Conservation (phyloP, 768 basidiomycete species). For the Holtermannia corniformis region DNA sequence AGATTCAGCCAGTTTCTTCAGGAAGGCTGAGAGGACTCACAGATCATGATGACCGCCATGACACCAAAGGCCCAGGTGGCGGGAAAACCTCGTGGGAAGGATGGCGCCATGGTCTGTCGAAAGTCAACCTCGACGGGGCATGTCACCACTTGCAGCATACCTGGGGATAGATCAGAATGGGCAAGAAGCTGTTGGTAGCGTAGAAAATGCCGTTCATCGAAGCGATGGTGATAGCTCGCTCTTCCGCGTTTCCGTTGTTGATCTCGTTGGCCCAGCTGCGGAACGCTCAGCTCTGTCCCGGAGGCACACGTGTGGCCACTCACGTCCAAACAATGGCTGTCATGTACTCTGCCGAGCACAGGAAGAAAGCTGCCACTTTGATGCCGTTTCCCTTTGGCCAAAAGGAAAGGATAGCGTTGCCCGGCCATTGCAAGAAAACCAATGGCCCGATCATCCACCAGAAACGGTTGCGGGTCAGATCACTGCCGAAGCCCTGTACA, state of each 20-base stretch:
- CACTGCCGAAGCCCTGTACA: slow-evolving; percentile 1
- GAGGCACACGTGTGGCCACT: neutral
- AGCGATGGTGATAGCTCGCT: slow-evolving; percentile 10
- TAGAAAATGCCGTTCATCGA: slow-evolving; percentile 6
- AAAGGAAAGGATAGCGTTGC: neutral
- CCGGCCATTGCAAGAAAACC: neutral
- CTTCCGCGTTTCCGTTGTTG: slow-evolving; percentile 6
- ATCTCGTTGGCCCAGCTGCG: slow-evolving; percentile 1
- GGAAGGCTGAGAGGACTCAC: too few relatives aligned
- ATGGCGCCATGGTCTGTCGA: neutral
- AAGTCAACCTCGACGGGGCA: too few relatives aligned
- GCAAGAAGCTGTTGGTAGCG: slow-evolving; percentile 8
- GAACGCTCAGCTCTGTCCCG: neutral
- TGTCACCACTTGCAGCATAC: too few relatives aligned
- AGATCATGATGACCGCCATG: slow-evolving; percentile 1
- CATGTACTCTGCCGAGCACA: slow-evolving; percentile 3
- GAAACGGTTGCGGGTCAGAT: slow-evolving; percentile 1
- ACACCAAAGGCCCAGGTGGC: neutral
- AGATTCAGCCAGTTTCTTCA: too few relatives aligned
- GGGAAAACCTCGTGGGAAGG: neutral
- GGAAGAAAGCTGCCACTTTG: slow-evolving; percentile 4
- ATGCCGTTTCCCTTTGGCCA: slow-evolving; percentile 5
- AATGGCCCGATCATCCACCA: neutral
- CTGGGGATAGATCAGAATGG: slow-evolving; percentile 2
- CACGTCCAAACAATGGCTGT: slow-evolving; percentile 7